phyloP scores from a whole-genome alignment of 805 yeast genomes.

The Sugiyamaella chiloensis region DNA sequence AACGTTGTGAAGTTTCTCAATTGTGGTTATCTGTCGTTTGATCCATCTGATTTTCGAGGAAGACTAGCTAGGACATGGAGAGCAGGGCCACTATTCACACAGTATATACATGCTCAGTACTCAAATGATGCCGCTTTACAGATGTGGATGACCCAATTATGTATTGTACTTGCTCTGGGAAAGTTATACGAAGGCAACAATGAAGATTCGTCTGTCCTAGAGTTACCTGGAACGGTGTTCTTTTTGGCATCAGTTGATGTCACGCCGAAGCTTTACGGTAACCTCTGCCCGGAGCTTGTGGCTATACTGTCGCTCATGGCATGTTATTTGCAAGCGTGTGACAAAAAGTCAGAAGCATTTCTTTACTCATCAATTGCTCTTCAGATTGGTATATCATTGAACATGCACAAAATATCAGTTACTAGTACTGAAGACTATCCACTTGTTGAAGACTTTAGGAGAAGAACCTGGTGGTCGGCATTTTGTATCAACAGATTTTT shows the following conservation, averaged over 20 bases:
- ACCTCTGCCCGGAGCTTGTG: neutral
- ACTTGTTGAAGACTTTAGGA: neutral
- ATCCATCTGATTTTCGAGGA: neutral
- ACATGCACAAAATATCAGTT: neutral
- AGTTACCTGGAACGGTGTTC: neutral
- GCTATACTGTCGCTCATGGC: neutral
- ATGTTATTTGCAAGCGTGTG: neutral
- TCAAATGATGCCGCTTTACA: neutral
- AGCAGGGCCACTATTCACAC: neutral
- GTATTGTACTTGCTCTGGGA: neutral
- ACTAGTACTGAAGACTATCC: neutral
- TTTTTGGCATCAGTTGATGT: neutral
- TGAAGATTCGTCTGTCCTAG: neutral
- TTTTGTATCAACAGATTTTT: neutral
- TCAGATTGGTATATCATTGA: slow-evolving; percentile 1
- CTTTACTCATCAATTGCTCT: neutral
- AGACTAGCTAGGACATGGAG: neutral
- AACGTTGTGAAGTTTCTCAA: neutral
- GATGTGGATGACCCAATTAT: neutral
- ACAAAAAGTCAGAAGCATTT: neutral
- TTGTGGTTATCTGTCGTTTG: neutral
- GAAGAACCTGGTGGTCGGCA: neutral
- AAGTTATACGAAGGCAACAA: neutral
- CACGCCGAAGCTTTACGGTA: neutral
- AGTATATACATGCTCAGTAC: neutral